Evolutionary conservation across 169 alveolate genomes (phyloP).

Genomic region (Plasmodium blacklocki): DNA sequence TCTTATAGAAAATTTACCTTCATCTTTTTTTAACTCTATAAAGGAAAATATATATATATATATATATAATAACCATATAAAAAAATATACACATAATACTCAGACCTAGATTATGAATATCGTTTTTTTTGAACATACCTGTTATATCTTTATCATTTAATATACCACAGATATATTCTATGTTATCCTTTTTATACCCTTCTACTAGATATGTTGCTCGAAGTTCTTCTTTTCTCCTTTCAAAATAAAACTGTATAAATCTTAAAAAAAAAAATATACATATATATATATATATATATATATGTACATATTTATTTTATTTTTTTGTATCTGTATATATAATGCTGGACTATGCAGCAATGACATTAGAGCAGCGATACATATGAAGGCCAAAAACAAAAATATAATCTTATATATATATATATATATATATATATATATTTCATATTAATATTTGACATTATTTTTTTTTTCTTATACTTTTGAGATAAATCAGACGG

Average conservation of each 20-base stretch:
- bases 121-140: slow-evolving; percentile 6
- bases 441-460: no score
- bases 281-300: no score
- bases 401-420: no score
- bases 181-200: slow-evolving; percentile 22
- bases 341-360: background rate
- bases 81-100: background rate
- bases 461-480: slow-evolving; percentile 5
- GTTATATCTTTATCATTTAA: slow-evolving; percentile 8
- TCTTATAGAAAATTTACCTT: slow-evolving; percentile 5
- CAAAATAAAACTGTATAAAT: slow-evolving; percentile 28
- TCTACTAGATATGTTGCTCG: slow-evolving; percentile 39
- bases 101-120: background rate
- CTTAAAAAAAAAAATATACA: slow-evolving; percentile 10
- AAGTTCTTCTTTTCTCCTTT: slow-evolving; percentile 30
- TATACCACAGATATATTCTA: slow-evolving; percentile 27
- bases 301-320: no score
- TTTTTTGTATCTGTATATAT: background rate
- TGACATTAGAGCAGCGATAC: background rate
- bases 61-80: background rate
- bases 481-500: slow-evolving; percentile 59
- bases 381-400: no score
- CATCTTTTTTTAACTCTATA: slow-evolving; percentile 4
- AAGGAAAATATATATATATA: background rate
- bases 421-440: no score